Percentiles rank a stretch among this genome's conserved stretches.
These are phyloP conservation scores for Tricholoma saponaceum DNA, from an alignment of 768 basidiomycete genomes.

Conservation along the genomic window DNA sequence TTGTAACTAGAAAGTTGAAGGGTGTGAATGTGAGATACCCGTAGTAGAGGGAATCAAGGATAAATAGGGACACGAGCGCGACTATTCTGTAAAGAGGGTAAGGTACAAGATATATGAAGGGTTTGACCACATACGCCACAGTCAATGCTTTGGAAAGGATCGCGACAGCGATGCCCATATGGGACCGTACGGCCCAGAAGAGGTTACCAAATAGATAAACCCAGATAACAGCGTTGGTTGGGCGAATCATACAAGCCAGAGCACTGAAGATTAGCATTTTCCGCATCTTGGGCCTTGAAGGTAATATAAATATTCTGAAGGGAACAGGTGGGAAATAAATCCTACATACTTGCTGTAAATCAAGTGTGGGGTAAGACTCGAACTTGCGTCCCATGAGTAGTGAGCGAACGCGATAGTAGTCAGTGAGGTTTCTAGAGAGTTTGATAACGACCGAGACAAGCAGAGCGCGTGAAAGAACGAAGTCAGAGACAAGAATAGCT, in stretches of 20 bases:
- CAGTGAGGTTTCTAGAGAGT: slow-evolving; percentile 87
- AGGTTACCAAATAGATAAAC: slow-evolving; percentile 58
- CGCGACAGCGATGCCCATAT: slow-evolving; percentile 22
- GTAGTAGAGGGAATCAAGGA: slow-evolving; percentile 72
- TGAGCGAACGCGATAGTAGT: slow-evolving; percentile 71
- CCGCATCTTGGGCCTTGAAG: slow-evolving; percentile 27
- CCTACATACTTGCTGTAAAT: slow-evolving; percentile 35
- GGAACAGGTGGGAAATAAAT: neutral
- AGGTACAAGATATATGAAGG: neutral
- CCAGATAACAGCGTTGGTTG: slow-evolving; percentile 90
- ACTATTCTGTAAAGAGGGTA: slow-evolving; percentile 16
- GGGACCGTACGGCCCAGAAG: slow-evolving; percentile 47
- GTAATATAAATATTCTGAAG: neutral
- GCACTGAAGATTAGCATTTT: slow-evolving; percentile 58
- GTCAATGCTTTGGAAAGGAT: slow-evolving; percentile 35
- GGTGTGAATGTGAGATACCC: slow-evolving; percentile 65
- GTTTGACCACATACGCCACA: slow-evolving; percentile 41
- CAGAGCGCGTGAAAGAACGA: slow-evolving; percentile 87
- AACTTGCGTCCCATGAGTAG: slow-evolving; percentile 67
- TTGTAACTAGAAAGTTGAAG: slow-evolving; percentile 78
- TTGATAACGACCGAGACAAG: slow-evolving; percentile 85
- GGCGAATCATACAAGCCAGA: slow-evolving; percentile 76
- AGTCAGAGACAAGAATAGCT: slow-evolving; percentile 79
- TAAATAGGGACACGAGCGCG: slow-evolving; percentile 29
- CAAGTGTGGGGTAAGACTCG: slow-evolving; percentile 30